Evolutionary conservation across 139 green algal species (phyloP), one percentile per base, ranked within the genome.

Genomic region (Pleodorina starrii): DNA sequence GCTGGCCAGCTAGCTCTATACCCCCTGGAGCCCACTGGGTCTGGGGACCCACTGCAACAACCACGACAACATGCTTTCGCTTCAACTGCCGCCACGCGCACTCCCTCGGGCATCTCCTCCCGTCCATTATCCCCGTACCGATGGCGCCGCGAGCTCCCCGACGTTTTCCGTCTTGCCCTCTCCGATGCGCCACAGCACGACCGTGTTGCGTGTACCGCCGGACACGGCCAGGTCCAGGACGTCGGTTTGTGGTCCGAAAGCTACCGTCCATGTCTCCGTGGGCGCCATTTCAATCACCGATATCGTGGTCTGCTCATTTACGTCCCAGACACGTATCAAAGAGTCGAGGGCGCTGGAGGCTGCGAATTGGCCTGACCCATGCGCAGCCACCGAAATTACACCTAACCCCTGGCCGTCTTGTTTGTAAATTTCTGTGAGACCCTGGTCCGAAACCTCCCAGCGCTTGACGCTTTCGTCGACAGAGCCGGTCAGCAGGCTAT

Each of bases 391-490:
- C 17, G 91, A 95, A 40, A 99, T 91, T 16, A 97, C 97, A n/a
- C 97, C 97, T 9, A 99, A 91, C 3, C 94, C 94, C 57, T 98
- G 93, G 19, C 96, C 96, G 1, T 95, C 88, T 68, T 95, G 96
- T 36, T 91, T 94, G 68, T 96, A 92, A 23, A 68, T 68, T 27
- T 76, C 78, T 21, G 75, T 42, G n/a, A 92, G 42, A 4, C 92
- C 90, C 27, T 93, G 91, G 11, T 94, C 84, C 0, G 57, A 84
- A 40, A 90, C 91, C 19, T 94, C 80, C 95, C 96, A 98, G 4
- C 95, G 80, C 71, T 97, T 98, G 1, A 97, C 96, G 23, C 50
- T 94, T 88, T 99, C 97, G 83, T 99, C 97, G 0, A 97, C 94
- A 0, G 93, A 96, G 14, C 96, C 97, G 1, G 96, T 97, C n/a